These are phyloP conservation scores for Carpinus viminea DNA, from an alignment of 306 rosid species.

Conservation along the genomic window DNA sequence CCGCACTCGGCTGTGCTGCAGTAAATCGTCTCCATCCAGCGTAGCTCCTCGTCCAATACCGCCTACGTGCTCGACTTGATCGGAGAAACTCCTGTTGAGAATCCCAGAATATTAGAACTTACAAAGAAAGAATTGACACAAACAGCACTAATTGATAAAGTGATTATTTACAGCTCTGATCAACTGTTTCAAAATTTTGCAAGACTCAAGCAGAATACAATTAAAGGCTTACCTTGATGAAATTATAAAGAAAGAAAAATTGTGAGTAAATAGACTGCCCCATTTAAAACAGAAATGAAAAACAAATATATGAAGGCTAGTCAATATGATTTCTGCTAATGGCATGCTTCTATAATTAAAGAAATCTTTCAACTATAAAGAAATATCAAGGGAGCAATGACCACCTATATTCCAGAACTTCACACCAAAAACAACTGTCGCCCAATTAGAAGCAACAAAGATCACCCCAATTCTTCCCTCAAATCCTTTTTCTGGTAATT, in stretches of 20 bases:
- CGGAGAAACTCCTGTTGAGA: conserved; percentile 71
- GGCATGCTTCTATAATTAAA: neutral
- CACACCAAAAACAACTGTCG: neutral
- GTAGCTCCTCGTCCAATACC: conserved; percentile 97
- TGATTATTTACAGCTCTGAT: neutral
- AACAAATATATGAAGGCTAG: neutral
- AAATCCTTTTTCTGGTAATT: too few species aligned
- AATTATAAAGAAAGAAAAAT: neutral
- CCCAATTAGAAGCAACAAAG: neutral
- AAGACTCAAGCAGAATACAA: neutral
- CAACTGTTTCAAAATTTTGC: neutral
- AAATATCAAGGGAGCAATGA: neutral
- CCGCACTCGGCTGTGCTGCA: conserved; percentile 75
- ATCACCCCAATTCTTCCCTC: neutral
- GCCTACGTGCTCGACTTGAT: conserved; percentile 68
- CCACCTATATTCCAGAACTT: neutral
- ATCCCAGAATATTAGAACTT: conserved; percentile 29
- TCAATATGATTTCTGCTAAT: neutral
- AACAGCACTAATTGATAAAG: conserved; percentile 1
- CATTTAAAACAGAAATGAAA: neutral
- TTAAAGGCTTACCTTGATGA: neutral
- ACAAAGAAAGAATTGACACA: conserved; percentile 8
- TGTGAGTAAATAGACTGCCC: neutral
- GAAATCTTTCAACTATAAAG: neutral
- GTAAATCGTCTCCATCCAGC: conserved; percentile 89